Base-by-base conservation (phyloP, 805 yeast genomes). In the Tetrapisispora fleetii region DNA sequence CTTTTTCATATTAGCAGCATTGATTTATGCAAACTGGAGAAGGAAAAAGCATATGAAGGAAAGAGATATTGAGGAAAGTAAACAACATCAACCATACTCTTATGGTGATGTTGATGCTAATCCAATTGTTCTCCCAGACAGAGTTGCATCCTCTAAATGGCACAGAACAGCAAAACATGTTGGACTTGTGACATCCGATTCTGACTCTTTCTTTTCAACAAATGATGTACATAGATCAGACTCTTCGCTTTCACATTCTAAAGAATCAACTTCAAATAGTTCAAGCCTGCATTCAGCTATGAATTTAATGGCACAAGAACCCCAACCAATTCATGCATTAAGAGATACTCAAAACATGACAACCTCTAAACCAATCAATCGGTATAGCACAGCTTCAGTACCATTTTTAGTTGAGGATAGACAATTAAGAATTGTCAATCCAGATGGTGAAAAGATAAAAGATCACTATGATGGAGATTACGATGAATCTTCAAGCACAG, bases 381-480 rank as follows among this genome's bases (percentile, higher is more conserved):
- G 79, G 51, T 67, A 77, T 50, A 75, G 80, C 57, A 71, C 77
- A 51, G 79, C 80, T 17, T 76, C 80, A 11, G 60, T 78, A 48
- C 81, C 79, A 1, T 80, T 77, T 56, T 52, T 55, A 14, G 55
- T 55, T 51, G 54, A 52, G 19, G 76, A 76, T 6, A 65, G 76
- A 51, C 62, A 52, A 27, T 62, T 78, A 50, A 75, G 78, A 56
- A 79, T 78, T 41, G 79, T 75, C 8, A 78, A 78, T 59, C 72
- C 72, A 1, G 72, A 68, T 50, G 60, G 57, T n/a, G 49, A 51
- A 21, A 41, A 49, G 9, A 37, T 28, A 32, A 50, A 48, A 4
- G 48, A 44, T n/a, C 36, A 45, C 17, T 21, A 37, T 18, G 39
- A 43, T 13, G 48, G 39, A 27, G 21, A 37, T 22, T 32, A 40